A percentile compares a stretch with the other conserved stretches of the same genome.
Evolutionary conservation across 257 asterid genomes (phyloP).

Genomic region (Catharanthus roseus): DNA sequence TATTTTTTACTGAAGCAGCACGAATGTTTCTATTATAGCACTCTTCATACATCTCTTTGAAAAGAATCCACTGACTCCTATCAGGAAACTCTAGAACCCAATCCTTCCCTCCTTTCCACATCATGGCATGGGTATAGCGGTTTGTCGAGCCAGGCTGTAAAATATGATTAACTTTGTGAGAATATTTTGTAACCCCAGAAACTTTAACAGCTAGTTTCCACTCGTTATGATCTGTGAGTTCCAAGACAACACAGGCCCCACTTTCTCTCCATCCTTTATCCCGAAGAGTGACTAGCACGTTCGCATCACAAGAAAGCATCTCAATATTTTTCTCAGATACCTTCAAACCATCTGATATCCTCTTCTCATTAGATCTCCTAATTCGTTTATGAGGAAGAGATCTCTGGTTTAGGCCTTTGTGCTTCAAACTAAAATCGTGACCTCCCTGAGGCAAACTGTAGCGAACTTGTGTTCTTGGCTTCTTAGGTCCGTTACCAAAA

Average conservation of each 20-base stretch:
- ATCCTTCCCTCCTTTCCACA: conserved; percentile 99
- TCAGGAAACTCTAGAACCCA: conserved; percentile 94
- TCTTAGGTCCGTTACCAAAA: conserved; percentile 78
- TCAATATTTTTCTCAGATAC: conserved; percentile 55
- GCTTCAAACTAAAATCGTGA: conserved; percentile 44
- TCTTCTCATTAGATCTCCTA: conserved; percentile 85
- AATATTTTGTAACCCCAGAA: conserved; percentile 67
- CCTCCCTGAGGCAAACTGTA: conserved; percentile 75
- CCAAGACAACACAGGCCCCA: conserved; percentile 70
- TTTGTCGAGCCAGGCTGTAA: conserved; percentile 90
- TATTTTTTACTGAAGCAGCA: conserved; percentile 90
- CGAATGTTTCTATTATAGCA: conserved; percentile 85
- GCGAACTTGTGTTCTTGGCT: conserved; percentile 87
- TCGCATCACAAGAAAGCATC: conserved; percentile 54
- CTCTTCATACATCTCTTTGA: conserved; percentile 95
- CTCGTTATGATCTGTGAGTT: conserved; percentile 74
- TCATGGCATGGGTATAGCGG: conserved; percentile 93
- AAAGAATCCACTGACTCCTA: conserved; percentile 82
- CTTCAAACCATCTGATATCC: conserved; percentile 48
- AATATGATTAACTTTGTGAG: conserved; percentile 62
- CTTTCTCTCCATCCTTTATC: conserved; percentile 94
- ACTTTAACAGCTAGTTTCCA: conserved; percentile 76
- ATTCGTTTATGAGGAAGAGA: conserved; percentile 73
- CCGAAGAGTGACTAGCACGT: conserved; percentile 63
- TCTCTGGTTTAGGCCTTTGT: conserved; percentile 45